Percentiles rank a stretch among this genome's conserved stretches.
Evolutionary conservation across 768 basidiomycete genomes (phyloP).

Genomic region (Leccinum longicurvipes): DNA sequence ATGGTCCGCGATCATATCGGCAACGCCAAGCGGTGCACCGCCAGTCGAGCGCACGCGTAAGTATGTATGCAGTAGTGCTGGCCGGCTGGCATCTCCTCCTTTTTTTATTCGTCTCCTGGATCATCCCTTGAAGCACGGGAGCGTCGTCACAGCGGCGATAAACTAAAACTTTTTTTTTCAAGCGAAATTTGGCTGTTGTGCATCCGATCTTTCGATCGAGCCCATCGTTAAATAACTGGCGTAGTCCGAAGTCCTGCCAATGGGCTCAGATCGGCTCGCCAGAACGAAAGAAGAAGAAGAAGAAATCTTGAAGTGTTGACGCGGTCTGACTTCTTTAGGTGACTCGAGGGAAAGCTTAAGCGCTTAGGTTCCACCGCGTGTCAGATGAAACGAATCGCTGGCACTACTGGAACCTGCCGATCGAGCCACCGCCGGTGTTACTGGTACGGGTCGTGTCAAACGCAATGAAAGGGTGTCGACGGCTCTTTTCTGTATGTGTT

Average conservation of each 20-base stretch:
- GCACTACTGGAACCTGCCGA: neutral
- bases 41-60: too few relatives aligned
- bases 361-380: neutral
- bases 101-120: neutral
- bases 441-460: neutral
- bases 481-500: neutral
- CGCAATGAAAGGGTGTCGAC: neutral
- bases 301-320: neutral
- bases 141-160: neutral
- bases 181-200: neutral
- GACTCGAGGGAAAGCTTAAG: neutral
- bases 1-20: too few relatives aligned
- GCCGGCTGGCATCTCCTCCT: neutral
- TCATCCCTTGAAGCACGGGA: neutral
- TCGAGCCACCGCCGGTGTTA: neutral
- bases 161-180: neutral
- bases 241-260: too few relatives aligned
- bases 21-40: too few relatives aligned
- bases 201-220: neutral
- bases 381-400: neutral
- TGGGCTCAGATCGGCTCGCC: neutral
- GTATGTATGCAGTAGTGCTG: too few relatives aligned
- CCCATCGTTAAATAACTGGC: neutral
- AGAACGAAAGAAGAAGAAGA: too few relatives aligned
- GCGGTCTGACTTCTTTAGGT: neutral